phyloP scores from a whole-genome alignment of 1,284 basidiomycete species.

The Heterobasidion irregulare region DNA sequence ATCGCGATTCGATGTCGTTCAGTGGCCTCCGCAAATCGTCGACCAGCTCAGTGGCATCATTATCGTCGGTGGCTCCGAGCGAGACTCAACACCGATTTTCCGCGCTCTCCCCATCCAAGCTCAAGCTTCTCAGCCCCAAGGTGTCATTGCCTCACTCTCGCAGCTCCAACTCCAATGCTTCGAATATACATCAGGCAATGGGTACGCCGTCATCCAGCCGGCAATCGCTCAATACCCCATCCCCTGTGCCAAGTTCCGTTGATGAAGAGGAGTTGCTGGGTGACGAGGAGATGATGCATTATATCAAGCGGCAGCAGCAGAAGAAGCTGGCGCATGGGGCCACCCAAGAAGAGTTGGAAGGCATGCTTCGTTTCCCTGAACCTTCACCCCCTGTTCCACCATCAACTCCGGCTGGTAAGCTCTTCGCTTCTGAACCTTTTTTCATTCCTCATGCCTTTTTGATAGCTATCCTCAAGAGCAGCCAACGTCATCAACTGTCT shows the following conservation, averaged over 20 bases:
- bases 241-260: constrained; percentile 59
- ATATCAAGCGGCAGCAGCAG: constrained; percentile 84
- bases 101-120: constrained; percentile 72
- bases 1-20: constrained; percentile 70
- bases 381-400: constrained; percentile 68
- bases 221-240: constrained; percentile 70
- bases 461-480: constrained; percentile 54
- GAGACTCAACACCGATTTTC: constrained; percentile 58
- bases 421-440: not conserved
- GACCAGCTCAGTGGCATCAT: constrained; percentile 63
- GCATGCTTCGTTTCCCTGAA: constrained; percentile 89
- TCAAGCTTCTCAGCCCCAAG: constrained; percentile 75
- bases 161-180: constrained; percentile 34
- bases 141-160: constrained; percentile 52
- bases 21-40: constrained; percentile 72
- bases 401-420: constrained; percentile 65
- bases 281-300: constrained; percentile 96
- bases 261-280: constrained; percentile 90
- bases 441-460: constrained; percentile 10
- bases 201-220: constrained; percentile 66
- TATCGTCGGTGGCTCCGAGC: constrained; percentile 40
- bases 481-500: constrained; percentile 60
- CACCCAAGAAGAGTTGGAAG: constrained; percentile 81
- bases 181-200: constrained; percentile 39
- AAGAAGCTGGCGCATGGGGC: constrained; percentile 83